Evolutionary conservation across 306 rosid species (phyloP).

Genomic region (Carpinus viminea): DNA sequence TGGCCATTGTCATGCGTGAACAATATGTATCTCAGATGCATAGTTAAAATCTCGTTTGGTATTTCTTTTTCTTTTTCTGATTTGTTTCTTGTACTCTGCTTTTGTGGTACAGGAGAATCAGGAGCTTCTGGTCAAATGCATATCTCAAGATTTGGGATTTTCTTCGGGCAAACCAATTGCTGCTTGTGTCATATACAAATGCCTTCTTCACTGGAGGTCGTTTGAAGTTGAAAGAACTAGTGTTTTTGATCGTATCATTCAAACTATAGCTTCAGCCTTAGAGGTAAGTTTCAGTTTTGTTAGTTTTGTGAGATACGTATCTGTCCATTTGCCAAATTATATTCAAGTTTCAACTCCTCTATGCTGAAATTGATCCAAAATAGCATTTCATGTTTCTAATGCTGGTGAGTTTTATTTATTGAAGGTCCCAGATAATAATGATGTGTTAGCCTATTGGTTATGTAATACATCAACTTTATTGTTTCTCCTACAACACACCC

Average conservation of each 20-base stretch:
- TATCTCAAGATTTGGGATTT: constrained; percentile 96
- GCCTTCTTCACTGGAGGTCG: constrained; percentile 99
- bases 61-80: constrained; percentile 22
- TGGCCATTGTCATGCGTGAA: constrained; percentile 30
- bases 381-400: constrained; percentile 30
- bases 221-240: constrained; percentile 98
- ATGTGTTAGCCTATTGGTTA: constrained; percentile 90
- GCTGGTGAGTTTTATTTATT: constrained; percentile 33
- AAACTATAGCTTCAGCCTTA: constrained; percentile 91
- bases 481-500: constrained; percentile 97
- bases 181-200: constrained; percentile 92
- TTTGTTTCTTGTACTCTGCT: constrained; percentile 25
- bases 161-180: constrained; percentile 93
- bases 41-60: constrained; percentile 24
- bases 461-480: constrained; percentile 93
- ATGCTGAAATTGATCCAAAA: constrained; percentile 17
- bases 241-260: constrained; percentile 93
- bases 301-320: constrained; percentile 13
- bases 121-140: constrained; percentile 79
- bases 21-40: constrained; percentile 27
- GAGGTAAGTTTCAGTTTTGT: constrained; percentile 56
- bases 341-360: constrained; percentile 14
- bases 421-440: constrained; percentile 89
- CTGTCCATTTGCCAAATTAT: neutral
- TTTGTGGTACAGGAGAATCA: constrained; percentile 87